Evolutionary conservation across 2,329 filamentous ascomycete genomes (phyloP).

Genomic region (Emericellopsis atlantica): DNA sequence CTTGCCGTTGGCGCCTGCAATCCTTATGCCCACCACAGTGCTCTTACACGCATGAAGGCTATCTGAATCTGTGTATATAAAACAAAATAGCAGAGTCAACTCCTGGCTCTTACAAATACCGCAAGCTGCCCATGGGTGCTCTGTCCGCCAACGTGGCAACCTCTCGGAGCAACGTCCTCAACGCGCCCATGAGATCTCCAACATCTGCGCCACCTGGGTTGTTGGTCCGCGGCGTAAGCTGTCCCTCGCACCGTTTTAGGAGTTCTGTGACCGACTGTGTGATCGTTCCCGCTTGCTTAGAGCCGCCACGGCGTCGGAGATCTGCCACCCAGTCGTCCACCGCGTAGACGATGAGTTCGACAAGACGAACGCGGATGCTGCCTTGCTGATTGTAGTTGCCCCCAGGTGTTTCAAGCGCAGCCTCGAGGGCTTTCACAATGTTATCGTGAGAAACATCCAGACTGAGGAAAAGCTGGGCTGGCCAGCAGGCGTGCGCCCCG

Average conservation of each 20-base stretch:
- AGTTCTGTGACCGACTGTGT: slow-evolving; percentile 34
- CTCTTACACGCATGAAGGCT: neutral
- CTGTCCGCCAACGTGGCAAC: slow-evolving; percentile 30
- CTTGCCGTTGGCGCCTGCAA: slow-evolving; percentile 1
- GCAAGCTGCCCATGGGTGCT: slow-evolving; percentile 26
- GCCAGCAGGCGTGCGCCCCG: slow-evolving; percentile 44
- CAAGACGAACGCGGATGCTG: slow-evolving; percentile 31
- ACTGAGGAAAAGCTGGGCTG: slow-evolving; percentile 40
- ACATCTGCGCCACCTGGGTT: slow-evolving; percentile 33
- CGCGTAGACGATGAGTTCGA: slow-evolving; percentile 39
- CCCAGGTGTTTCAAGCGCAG: slow-evolving; percentile 44
- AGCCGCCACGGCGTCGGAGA: slow-evolving; percentile 31
- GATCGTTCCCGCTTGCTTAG: slow-evolving; percentile 22
- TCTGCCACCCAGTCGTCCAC: slow-evolving; percentile 37
- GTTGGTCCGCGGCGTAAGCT: slow-evolving; percentile 22
- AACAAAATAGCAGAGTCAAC: neutral
- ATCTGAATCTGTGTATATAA: too few relatives aligned
- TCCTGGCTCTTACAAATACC: slow-evolving; percentile 17
- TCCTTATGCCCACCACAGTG: neutral
- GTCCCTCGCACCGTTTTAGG: slow-evolving; percentile 34
- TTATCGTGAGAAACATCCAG: slow-evolving; percentile 44
- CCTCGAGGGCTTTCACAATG: slow-evolving; percentile 42
- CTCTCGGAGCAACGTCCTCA: slow-evolving; percentile 29
- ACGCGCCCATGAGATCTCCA: slow-evolving; percentile 26
- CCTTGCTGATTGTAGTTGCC: slow-evolving; percentile 34